Evolutionary conservation across 2,329 filamentous ascomycete species (phyloP).

Genomic region (Pseudopyrenochaeta lycopersici): DNA sequence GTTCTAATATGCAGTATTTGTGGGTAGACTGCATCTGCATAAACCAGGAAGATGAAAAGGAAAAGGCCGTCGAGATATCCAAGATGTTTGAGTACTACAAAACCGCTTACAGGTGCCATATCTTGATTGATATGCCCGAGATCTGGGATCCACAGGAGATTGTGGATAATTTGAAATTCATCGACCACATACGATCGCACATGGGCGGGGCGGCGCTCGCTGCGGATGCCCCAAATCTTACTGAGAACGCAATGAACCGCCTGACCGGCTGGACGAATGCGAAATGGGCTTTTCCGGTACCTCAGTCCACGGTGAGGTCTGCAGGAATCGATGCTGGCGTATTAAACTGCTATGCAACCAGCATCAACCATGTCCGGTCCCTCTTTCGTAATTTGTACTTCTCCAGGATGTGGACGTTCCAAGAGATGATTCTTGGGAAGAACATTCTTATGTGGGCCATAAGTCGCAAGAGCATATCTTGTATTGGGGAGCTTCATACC

Average conservation of each 20-base stretch:
- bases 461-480: background rate
- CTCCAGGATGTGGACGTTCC: conserved; percentile 8
- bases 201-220: conserved; percentile 8
- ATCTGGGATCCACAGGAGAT: conserved; percentile 10
- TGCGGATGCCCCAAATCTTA: conserved; percentile 2
- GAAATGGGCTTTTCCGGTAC: conserved; percentile 4
- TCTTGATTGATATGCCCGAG: conserved; percentile 7
- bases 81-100: conserved; percentile 14
- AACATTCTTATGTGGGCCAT: conserved; percentile 12
- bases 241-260: background rate
- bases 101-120: conserved; percentile 2
- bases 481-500: conserved; percentile 6
- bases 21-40: conserved; percentile 32
- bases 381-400: conserved; percentile 9
- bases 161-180: conserved; percentile 9
- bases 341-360: conserved; percentile 9
- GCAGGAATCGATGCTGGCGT: conserved; percentile 10
- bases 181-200: conserved; percentile 6
- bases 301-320: conserved; percentile 2
- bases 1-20: background rate
- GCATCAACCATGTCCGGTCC: conserved; percentile 6
- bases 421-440: conserved; percentile 13
- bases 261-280: background rate
- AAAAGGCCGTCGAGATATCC: conserved; percentile 3
- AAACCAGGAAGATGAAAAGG: conserved; percentile 22